A percentile compares a stretch with the other conserved stretches of the same genome.
Conservation (phyloP, 768 basidiomycete genomes). For the Mycena kentingensis region DNA sequence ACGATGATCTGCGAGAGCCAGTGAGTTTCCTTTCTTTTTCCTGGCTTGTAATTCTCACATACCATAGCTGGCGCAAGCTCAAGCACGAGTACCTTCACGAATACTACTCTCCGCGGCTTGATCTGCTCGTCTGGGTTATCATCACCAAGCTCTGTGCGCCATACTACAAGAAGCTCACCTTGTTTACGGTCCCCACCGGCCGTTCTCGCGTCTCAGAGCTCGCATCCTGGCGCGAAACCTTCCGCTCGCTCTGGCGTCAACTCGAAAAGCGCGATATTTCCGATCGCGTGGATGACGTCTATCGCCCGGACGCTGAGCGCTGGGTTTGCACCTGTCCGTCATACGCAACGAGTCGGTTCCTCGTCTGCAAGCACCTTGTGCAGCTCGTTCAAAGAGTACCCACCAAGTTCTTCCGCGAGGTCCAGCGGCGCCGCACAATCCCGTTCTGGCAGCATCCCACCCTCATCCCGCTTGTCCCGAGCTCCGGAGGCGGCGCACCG, state of each 20-base stretch:
- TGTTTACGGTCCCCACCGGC: not conserved
- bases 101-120: constrained; percentile 12
- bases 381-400: constrained; percentile 16
- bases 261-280: constrained; percentile 4
- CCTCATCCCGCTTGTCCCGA: not conserved
- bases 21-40: not conserved
- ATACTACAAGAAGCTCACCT: constrained; percentile 14
- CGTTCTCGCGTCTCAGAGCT: constrained; percentile 5
- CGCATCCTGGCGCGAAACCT: constrained; percentile 21
- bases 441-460: constrained; percentile 23
- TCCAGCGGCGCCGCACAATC: constrained; percentile 10
- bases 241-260: constrained; percentile 16
- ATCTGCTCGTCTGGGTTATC: constrained; percentile 15
- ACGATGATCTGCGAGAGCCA: constrained; percentile 3
- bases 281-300: constrained; percentile 13
- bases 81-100: constrained; percentile 32
- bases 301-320: constrained; percentile 10
- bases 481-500: not conserved
- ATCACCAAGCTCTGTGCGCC: constrained; percentile 7
- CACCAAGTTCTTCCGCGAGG: constrained; percentile 25
- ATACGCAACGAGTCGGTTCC: constrained; percentile 22
- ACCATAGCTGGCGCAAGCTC: constrained; percentile 9
- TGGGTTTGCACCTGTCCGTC: constrained; percentile 26
- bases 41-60: too few relatives aligned
- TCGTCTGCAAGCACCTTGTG: constrained; percentile 27